A percentile compares a stretch with the other conserved stretches of the same genome.
phyloP scores from a whole-genome alignment of 176 grass and related monocot species.

The Sorghum bicolor region DNA sequence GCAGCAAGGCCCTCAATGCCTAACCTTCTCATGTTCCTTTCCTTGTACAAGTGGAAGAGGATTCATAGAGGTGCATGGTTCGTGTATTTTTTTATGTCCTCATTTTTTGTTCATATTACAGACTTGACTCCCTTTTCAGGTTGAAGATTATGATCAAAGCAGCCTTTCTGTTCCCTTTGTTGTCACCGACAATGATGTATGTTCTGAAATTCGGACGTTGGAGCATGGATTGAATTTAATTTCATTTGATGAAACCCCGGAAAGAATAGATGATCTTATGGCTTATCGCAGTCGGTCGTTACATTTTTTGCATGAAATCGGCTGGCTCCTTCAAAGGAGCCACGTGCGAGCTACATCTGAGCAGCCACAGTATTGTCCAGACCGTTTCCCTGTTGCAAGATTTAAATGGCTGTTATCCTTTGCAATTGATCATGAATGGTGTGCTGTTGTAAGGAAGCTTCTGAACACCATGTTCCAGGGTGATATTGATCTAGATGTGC shows the following conservation, averaged over 20 bases:
- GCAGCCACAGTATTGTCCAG: slow-evolving; percentile 8
- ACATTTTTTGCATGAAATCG: slow-evolving; percentile 59
- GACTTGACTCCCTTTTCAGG: slow-evolving; percentile 21
- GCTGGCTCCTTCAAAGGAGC: slow-evolving; percentile 62
- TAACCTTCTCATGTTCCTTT: slow-evolving; percentile 81
- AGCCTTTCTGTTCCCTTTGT: slow-evolving; percentile 77
- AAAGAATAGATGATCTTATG: slow-evolving; percentile 11
- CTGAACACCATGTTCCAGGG: slow-evolving; percentile 57
- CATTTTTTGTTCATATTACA: not conserved
- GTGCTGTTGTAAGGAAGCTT: slow-evolving; percentile 59
- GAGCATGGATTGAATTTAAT: slow-evolving; percentile 47
- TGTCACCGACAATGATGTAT: slow-evolving; percentile 62
- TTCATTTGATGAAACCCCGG: slow-evolving; percentile 25
- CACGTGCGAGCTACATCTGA: slow-evolving; percentile 32
- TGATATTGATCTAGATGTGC: slow-evolving; percentile 35
- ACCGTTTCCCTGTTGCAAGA: slow-evolving; percentile 36
- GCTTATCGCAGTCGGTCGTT: slow-evolving; percentile 25
- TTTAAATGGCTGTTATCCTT: slow-evolving; percentile 57
- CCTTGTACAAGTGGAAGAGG: slow-evolving; percentile 70
- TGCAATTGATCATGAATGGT: slow-evolving; percentile 53
- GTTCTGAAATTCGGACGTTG: slow-evolving; percentile 57
- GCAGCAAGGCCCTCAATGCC: slow-evolving; percentile 45
- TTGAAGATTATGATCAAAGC: slow-evolving; percentile 75
- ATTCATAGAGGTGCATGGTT: slow-evolving; percentile 72
- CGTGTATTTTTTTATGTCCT: not conserved